A percentile compares a stretch with the other conserved stretches of the same genome.
These are phyloP conservation scores for Dendrocalamus latiflorus DNA, from an alignment of 202 grass and related monocot species.

Conservation along the genomic window DNA sequence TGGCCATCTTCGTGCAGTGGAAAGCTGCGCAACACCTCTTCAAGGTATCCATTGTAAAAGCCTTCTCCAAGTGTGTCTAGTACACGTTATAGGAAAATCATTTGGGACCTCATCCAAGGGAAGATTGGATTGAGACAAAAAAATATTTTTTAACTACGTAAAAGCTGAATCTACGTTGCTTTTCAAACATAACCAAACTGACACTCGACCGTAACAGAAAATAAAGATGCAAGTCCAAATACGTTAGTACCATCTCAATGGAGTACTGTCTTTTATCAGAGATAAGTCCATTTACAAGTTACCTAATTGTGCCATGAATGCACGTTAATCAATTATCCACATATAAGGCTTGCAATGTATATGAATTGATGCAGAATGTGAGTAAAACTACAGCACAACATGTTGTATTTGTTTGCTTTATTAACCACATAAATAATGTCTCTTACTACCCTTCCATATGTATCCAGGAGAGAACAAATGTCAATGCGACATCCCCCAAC, in stretches of 20 bases:
- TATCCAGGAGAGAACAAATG: background rate
- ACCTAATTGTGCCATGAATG: background rate
- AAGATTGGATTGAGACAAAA: constrained; percentile 1
- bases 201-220: background rate
- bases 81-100: constrained; percentile 28
- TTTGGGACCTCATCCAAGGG: background rate
- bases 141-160: background rate
- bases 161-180: background rate
- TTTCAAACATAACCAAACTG: background rate
- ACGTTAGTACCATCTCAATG: background rate
- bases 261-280: background rate
- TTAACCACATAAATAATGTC: constrained; percentile 10
- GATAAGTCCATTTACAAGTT: background rate
- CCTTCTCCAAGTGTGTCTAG: constrained; percentile 48
- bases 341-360: background rate
- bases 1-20: constrained; percentile 49
- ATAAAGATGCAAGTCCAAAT: too few species aligned
- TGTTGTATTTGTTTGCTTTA: constrained; percentile 7
- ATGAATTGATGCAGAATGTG: background rate
- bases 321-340: background rate
- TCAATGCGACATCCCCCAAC: background rate
- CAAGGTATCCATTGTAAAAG: constrained; percentile 59
- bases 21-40: constrained; percentile 65
- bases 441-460: background rate
- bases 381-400: background rate